Evolutionary conservation across 768 basidiomycete genomes (phyloP).

Genomic region (Boletellus sp.): DNA sequence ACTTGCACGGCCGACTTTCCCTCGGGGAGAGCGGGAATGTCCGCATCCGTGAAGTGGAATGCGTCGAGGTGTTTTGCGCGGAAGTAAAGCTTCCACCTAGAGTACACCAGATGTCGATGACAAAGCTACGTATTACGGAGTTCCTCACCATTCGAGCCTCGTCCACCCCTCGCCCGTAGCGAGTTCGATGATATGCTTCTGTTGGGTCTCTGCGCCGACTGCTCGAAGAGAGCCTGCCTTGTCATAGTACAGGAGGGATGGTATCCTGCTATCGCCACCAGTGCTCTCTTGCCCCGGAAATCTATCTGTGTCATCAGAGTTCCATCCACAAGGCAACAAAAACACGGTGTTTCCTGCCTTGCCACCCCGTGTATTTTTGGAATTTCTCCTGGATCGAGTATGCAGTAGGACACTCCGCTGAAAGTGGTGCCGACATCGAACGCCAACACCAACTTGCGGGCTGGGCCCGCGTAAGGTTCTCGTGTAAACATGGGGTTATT

Average conservation of each 20-base stretch:
- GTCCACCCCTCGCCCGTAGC: conserved; percentile 37
- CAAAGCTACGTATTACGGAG: neutral
- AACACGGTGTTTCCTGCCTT: neutral
- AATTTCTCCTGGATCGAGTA: conserved; percentile 17
- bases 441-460: neutral
- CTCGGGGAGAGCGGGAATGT: neutral
- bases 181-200: conserved; percentile 33
- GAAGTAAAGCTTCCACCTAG: conserved; percentile 36
- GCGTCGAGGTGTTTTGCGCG: conserved; percentile 16
- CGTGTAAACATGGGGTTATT: too few relatives aligned
- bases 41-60: neutral
- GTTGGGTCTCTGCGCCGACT: conserved; percentile 40
- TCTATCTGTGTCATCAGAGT: conserved; percentile 10
- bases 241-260: conserved; percentile 47
- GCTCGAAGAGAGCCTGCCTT: conserved; percentile 33
- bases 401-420: neutral
- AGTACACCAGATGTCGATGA: neutral
- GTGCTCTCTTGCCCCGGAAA: conserved; percentile 45
- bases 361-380: conserved; percentile 19
- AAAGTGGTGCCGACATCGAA: neutral
- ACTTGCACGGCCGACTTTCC: neutral
- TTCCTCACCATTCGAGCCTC: conserved; percentile 41
- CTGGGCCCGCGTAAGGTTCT: conserved; percentile 35
- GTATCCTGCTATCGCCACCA: conserved; percentile 46
- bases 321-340: neutral